These are phyloP conservation scores for Sporodiniella umbellata DNA, from an alignment of 371 early-diverging fungal genomes.

Conservation along the genomic window DNA sequence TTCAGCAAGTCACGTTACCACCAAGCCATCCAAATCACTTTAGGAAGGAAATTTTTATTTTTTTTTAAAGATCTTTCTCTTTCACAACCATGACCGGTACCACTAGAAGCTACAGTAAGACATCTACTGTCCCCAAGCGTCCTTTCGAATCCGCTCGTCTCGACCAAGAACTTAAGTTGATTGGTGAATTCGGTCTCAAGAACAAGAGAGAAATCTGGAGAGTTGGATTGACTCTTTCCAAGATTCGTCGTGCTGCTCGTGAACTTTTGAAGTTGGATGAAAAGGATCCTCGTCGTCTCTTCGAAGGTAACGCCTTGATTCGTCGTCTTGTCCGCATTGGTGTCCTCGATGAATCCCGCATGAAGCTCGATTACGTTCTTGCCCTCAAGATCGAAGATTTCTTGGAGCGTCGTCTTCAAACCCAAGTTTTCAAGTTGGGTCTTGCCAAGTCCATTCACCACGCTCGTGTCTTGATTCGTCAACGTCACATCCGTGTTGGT, in stretches of 20 bases:
- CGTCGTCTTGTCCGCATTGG: conserved; percentile 96
- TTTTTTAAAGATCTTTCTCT: conserved; percentile 21
- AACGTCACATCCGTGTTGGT: conserved; percentile 97
- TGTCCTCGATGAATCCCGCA: conserved; percentile 94
- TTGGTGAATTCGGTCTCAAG: conserved; percentile 98
- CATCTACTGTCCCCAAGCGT: conserved; percentile 97
- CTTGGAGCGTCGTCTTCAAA: conserved; percentile 98
- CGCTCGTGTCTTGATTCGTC: conserved; percentile 98
- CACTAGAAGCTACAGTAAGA: conserved; percentile 73
- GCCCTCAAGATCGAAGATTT: conserved; percentile 97
- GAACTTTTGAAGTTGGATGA: conserved; percentile 96
- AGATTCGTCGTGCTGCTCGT: conserved; percentile 99
- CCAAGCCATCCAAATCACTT: conserved; percentile 9
- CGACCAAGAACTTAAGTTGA: conserved; percentile 96
- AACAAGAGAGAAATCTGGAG: conserved; percentile 99
- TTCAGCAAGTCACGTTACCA: conserved; percentile 3
- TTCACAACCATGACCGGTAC: conserved; percentile 40
- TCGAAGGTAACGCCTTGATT: conserved; percentile 98
- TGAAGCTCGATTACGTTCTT: conserved; percentile 98
- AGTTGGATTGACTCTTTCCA: conserved; percentile 92
- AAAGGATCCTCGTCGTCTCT: conserved; percentile 96
- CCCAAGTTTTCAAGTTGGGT: conserved; percentile 97
- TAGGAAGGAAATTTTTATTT: neutral
- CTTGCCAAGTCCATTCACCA: conserved; percentile 99
- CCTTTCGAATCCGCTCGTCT: conserved; percentile 98